Evolutionary conservation across 176 grass and related monocot species (phyloP).

Genomic region (Dendrocalamus sinicus): DNA sequence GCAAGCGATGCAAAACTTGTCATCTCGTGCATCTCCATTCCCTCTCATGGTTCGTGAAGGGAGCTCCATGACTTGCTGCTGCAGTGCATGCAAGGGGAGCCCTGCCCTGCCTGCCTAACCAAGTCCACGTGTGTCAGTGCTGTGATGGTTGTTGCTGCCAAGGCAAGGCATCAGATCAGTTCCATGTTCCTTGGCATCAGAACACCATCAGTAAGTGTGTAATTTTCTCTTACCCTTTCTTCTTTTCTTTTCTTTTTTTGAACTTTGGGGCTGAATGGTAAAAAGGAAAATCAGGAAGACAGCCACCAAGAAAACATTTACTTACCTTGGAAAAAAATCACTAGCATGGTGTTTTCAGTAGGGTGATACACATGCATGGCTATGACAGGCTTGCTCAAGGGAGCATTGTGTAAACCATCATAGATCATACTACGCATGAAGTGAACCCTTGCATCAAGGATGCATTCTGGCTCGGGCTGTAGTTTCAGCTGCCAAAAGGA

Average conservation of each 20-base stretch:
- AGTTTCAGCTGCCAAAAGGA: not conserved
- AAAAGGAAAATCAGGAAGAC: not conserved
- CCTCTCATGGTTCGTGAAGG: conserved; percentile 33
- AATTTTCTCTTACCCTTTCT: not conserved
- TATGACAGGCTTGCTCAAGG: not conserved
- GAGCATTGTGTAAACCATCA: not conserved
- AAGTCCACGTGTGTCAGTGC: conserved; percentile 45
- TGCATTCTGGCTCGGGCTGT: not conserved
- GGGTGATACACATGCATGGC: not conserved
- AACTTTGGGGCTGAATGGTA: not conserved
- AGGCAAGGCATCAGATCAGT: conserved; percentile 71
- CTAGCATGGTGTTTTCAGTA: not conserved
- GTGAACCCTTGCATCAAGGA: not conserved
- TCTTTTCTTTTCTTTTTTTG: no score
- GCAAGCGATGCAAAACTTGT: conserved; percentile 23
- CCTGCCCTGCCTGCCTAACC: not conserved
- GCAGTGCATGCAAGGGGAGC: conserved; percentile 15
- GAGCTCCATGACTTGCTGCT: conserved; percentile 40
- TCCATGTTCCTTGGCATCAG: conserved; percentile 71
- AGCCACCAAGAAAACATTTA: conserved; percentile 1
- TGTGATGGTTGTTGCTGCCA: conserved; percentile 65
- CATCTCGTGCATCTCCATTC: conserved; percentile 11
- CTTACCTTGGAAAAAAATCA: not conserved
- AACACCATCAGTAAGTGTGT: conserved; percentile 37
- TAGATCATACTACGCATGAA: not conserved